Evolutionary conservation across 176 grass and related monocot genomes (phyloP), one percentile per base, ranked within the genome.

Genomic region (Poa pratensis): DNA sequence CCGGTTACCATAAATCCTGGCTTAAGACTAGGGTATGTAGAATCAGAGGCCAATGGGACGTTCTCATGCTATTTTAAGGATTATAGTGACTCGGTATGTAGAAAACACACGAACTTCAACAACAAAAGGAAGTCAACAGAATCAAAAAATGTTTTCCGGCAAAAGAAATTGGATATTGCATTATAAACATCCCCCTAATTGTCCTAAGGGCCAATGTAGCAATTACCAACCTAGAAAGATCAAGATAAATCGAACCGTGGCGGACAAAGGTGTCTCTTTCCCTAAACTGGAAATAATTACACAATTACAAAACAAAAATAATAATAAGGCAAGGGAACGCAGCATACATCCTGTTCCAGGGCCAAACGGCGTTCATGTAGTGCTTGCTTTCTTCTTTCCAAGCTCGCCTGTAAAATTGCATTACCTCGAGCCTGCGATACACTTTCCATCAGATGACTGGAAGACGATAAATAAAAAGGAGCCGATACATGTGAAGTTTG

Each of bases 331-430:
- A 73, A 78, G 80, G 75, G 7, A 77, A 88, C 80, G 55, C 64
- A 68, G 55, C 92, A 92, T 96, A 99, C 96, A 96, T 99, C 97
- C 88, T 99, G 97, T 90, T 99, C 97, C 84, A 99, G 87, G 66
- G 92, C 97, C 84, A 99, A 82, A 43, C 97, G 92, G 18, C 92
- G 97, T 76, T 99, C 97, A 86, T 96, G 97, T 70, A 99, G 81
- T 46, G 97, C 97, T 88, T 99, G 97, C 78, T 99, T 99, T 87
- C 97, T 94, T 94, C 94, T 99, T 92, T 99, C 94, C 85, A 99
- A 87, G 83, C 97, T 99, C 40, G 97, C 92, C 67, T 99, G 97
- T 73, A 99, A 87, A 84, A 99, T 94, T 69, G 97, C 90, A 92
- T 99, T 99, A 35, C 97, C 97, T 86, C 93, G 94, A 73, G 92